phyloP scores from a whole-genome alignment of 1,284 basidiomycete species.

The Inonotus obliquus region DNA sequence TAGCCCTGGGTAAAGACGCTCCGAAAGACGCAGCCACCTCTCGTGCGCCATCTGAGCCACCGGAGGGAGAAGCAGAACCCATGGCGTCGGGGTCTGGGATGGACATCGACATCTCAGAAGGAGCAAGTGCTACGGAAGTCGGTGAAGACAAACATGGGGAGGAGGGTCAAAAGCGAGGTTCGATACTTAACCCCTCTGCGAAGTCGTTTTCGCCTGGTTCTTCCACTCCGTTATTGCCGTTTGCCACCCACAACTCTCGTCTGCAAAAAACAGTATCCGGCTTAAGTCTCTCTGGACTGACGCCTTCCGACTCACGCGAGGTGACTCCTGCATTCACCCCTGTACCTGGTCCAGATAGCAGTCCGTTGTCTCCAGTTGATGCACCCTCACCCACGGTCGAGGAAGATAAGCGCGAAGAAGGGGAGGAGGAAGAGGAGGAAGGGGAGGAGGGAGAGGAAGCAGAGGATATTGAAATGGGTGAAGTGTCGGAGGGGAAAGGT shows the following conservation, averaged over 20 bases:
- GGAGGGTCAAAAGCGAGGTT: slow-evolving; percentile 20
- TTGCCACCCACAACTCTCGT: slow-evolving; percentile 10
- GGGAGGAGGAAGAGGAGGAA: slow-evolving; percentile 12
- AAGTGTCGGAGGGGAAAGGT: slow-evolving; percentile 64
- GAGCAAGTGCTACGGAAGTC: slow-evolving; percentile 28
- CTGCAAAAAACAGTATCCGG: slow-evolving; percentile 8
- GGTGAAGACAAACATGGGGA: slow-evolving; percentile 39
- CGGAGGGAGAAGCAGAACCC: slow-evolving; percentile 30
- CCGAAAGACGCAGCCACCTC: slow-evolving; percentile 1
- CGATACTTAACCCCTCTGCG: slow-evolving; percentile 32
- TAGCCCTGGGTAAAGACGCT: slow-evolving; percentile 58
- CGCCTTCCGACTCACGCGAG: slow-evolving; percentile 22
- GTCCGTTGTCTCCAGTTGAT: slow-evolving; percentile 24
- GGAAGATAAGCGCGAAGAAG: slow-evolving; percentile 20
- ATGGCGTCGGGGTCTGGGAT: slow-evolving; percentile 16
- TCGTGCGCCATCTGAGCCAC: slow-evolving; percentile 32
- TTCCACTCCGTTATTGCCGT: slow-evolving; percentile 14
- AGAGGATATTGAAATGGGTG: slow-evolving; percentile 84
- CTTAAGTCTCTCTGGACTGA: background rate
- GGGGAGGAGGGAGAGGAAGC: slow-evolving; percentile 32
- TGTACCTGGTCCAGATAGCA: slow-evolving; percentile 15
- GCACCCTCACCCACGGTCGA: slow-evolving; percentile 27
- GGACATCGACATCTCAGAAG: slow-evolving; percentile 22
- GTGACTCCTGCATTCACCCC: slow-evolving; percentile 24
- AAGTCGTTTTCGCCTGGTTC: slow-evolving; percentile 31